These are phyloP conservation scores for Yamadazyma insecticola DNA, from an alignment of 805 yeast species.

Conservation along the genomic window DNA sequence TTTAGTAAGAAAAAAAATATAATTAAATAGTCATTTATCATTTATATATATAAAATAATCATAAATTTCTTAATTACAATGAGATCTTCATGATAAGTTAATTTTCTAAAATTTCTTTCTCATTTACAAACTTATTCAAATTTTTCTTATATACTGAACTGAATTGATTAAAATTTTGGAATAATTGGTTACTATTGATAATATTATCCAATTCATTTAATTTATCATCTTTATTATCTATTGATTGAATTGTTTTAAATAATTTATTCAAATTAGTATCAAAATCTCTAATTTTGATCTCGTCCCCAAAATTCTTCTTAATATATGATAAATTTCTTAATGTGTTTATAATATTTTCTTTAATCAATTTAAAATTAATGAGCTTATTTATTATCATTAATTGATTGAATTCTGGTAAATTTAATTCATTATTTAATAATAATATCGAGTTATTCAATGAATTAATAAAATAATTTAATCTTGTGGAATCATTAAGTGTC, in stretches of 20 bases:
- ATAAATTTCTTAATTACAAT: too few relatives aligned
- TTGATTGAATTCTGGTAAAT: constrained; percentile 14
- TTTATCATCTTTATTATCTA: constrained; percentile 27
- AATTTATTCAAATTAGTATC: constrained; percentile 5
- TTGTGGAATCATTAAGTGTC: constrained; percentile 36
- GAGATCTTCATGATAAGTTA: too few relatives aligned
- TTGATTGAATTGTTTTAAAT: constrained; percentile 6
- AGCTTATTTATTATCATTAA: constrained; percentile 25
- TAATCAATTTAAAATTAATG: constrained; percentile 40
- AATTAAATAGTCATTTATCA: too few relatives aligned
- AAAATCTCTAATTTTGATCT: constrained; percentile 5
- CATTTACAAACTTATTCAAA: constrained; percentile 19
- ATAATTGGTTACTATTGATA: constrained; percentile 46
- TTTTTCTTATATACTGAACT: constrained; percentile 47
- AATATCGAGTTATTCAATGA: constrained; percentile 55
- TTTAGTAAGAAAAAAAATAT: too few relatives aligned
- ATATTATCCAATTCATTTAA: constrained; percentile 44
- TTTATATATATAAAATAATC: too few relatives aligned
- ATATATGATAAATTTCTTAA: constrained; percentile 44
- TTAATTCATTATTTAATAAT: constrained; percentile 48
- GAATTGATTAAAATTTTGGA: constrained; percentile 49
- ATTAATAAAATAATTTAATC: constrained; percentile 64
- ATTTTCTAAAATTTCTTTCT: constrained; percentile 3
- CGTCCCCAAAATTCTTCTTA: constrained; percentile 7
- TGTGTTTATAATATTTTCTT: constrained; percentile 43